Base-by-base conservation (phyloP, 768 basidiomycete species). In the Agrocybe chaxingu region DNA sequence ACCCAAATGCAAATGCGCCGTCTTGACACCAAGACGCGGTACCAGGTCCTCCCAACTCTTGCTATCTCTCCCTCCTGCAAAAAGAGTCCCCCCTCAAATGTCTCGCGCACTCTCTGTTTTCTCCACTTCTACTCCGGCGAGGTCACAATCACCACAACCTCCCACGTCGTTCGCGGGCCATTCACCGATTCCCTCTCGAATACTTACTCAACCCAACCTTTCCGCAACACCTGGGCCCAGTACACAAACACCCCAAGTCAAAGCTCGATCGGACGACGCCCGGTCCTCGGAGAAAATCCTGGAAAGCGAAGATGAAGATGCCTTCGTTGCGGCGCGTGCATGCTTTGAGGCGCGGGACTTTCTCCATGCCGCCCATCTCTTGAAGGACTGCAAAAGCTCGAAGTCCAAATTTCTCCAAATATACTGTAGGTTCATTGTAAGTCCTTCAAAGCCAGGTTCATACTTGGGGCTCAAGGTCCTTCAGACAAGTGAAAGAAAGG, bases 371-470 rank as follows among this genome's bases (percentile, higher is more conserved):
- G 77, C 80, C 5, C 80, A 85, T 57, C 67, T 82, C 49, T 67
- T 98, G 43, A 73, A 72, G 45, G 71, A 74, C 7, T 90, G 89
- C 59, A 79, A 66, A 57, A 88, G 89, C 57, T 66, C 81, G 19
- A 88, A 88, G 63, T 85, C 86, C 7, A 75, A 72, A 19, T 99
- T 97, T 66, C 57, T 98, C 54, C 76, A 78, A 41, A 65, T 85
- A 13, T 98, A 99, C 65, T 80, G 89, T 58, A 81, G 80, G 55
- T 98, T 87, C 65, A 73, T 99, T 66, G 97, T 97, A 65, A 75
- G 87, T 76, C 18, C 13, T 33, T 13, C 42, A 12, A 50, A 11
- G 48, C 13, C 29, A 12, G 13, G 12, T 34, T 16, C 18, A 40
- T 43, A 10, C 12, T 9, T 40, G 24, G 44, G 16, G 45, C 36